phyloP scores from a whole-genome alignment of 257 asterid genomes.

The Capsicum baccatum region DNA sequence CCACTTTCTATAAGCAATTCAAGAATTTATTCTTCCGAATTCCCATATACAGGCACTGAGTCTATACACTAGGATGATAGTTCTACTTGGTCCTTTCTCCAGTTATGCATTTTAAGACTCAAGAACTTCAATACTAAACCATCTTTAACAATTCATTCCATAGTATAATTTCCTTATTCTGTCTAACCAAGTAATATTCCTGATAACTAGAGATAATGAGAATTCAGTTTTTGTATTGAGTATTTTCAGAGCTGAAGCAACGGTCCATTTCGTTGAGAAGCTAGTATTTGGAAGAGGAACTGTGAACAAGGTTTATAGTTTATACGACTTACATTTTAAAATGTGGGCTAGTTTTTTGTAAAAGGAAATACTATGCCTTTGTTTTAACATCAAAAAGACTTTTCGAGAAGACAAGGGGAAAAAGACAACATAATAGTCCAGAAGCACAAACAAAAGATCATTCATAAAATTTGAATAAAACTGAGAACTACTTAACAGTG shows the following conservation, averaged over 20 bases:
- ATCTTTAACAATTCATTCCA: background rate
- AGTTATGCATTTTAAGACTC: background rate
- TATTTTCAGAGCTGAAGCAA: background rate
- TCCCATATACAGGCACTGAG: background rate
- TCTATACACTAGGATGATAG: background rate
- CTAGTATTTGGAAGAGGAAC: background rate
- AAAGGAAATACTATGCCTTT: background rate
- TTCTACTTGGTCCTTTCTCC: background rate
- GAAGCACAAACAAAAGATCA: background rate
- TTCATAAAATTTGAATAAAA: background rate
- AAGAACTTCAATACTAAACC: background rate
- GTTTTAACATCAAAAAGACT: background rate
- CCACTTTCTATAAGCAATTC: background rate
- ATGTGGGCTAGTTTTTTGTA: background rate
- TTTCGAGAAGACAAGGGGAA: background rate
- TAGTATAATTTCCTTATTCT: background rate
- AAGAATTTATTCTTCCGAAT: background rate
- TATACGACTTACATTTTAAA: background rate
- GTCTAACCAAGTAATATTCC: background rate
- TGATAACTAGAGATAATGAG: background rate
- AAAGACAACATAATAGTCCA: conserved; percentile 17
- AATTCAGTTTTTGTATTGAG: background rate
- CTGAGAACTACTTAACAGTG: conserved; percentile 5
- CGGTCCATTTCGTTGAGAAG: background rate
- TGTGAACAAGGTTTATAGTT: background rate